Evolutionary conservation across 164 flowering plant species (phyloP), one percentile per base, ranked within the genome.

Genomic region (Litsea cubeba): DNA sequence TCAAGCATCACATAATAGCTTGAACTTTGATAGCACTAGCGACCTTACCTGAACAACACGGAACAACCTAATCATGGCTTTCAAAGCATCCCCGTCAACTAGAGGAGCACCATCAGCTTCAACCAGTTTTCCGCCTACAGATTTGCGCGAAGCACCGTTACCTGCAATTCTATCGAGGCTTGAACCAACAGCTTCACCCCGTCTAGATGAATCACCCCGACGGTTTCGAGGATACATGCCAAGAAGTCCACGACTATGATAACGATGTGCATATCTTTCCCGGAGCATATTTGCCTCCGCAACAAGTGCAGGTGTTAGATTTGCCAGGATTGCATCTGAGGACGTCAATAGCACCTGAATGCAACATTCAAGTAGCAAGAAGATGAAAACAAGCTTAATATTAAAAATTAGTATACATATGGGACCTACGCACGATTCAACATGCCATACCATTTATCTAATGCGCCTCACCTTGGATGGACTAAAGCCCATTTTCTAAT

Each of bases 201-300:
- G 81, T 80, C 97, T 86, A 71, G 99, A 93, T 66, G 93, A 81
- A 72, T 91, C 99, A 78, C 94, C 99, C 69, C 98, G 82, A 24
- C 96, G 87, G 74, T 76, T 90, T 82, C 99, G 86, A 62, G 93
- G 94, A 73, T 90, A 85, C 91, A 93, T 88, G 22, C 97, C 97
- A 88, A 95, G 91, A 63, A 95, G 87, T 26, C 90, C 77, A 69
- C 92, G 92, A 68, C 88, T 90, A 76, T 88, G 85, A 71, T 91
- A 89, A 14, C 98, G 88, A 75, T 88, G 91, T 24, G 99, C 98
- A 85, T 91, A 90, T 76, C 98, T 92, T 81, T 96, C 99, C 23
- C 98, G 93, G 69, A 94, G 75, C 99, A 94, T 90, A 74, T 91
- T 89, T 46, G 98, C 99, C 88, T 95, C 99, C 69, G 97, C 97